Evolutionary conservation across 2,329 filamentous ascomycete genomes (phyloP).

Genomic region (Coniella vitis): DNA sequence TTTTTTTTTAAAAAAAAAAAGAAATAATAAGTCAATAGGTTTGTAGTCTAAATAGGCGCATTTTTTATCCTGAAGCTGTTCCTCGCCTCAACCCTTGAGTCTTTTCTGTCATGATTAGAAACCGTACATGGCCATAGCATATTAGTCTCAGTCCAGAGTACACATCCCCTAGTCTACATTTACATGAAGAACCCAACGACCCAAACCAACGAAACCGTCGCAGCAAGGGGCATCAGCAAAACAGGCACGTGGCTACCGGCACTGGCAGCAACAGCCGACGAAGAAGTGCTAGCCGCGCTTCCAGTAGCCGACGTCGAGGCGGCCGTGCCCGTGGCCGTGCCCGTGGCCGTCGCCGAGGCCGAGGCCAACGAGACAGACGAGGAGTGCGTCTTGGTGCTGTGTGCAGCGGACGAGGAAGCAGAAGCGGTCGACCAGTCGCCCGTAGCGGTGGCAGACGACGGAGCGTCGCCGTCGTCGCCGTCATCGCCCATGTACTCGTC

Average conservation of each 20-base stretch:
- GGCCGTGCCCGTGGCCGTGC: neutral
- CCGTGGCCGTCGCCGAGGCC: neutral
- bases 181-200: neutral
- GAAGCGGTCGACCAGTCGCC: neutral
- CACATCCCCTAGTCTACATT: neutral
- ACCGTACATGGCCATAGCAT: too few species aligned
- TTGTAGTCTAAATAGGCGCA: too few species aligned
- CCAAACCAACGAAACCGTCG: neutral
- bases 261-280: neutral
- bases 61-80: too few species aligned
- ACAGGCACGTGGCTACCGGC: neutral
- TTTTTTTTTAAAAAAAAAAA: too few species aligned
- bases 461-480: neutral
- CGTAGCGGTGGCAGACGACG: too few species aligned
- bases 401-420: neutral
- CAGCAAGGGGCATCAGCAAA: neutral
- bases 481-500: slow-evolving; percentile 4
- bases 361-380: neutral
- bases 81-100: too few species aligned
- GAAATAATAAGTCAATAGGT: too few species aligned
- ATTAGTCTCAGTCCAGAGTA: too few species aligned
- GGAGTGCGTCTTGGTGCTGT: neutral
- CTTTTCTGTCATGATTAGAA: too few species aligned
- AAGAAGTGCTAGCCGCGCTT: neutral
- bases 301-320: neutral